phyloP scores from a whole-genome alignment of 2,329 filamentous ascomycete species.

The Aspergillus ustus region DNA sequence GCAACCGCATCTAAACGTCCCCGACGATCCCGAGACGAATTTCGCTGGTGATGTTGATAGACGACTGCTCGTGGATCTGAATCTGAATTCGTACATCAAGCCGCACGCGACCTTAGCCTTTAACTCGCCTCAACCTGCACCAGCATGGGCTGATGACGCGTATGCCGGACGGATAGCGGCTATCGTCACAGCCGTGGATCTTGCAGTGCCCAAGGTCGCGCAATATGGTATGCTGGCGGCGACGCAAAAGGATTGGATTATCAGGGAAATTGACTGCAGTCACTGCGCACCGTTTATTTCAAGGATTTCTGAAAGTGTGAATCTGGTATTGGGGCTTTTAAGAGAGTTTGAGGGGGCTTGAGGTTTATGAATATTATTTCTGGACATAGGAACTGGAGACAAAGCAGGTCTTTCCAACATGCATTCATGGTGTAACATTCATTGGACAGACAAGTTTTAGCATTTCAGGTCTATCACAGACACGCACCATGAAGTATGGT shows the following conservation, averaged over 20 bases:
- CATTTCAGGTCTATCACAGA: too few relatives aligned
- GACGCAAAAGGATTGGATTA: conserved; percentile 27
- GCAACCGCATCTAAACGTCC: conserved; percentile 17
- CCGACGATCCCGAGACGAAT: conserved; percentile 18
- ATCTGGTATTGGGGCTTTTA: neutral
- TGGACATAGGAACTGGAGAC: neutral
- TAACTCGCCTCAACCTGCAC: conserved; percentile 26
- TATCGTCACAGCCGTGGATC: conserved; percentile 28
- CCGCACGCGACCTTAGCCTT: conserved; percentile 31
- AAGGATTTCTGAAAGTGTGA: neutral
- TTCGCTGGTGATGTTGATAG: conserved; percentile 24
- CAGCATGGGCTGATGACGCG: conserved; percentile 31
- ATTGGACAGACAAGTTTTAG: too few relatives aligned
- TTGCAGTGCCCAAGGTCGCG: conserved; percentile 27
- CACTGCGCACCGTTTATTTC: neutral
- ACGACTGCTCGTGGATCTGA: neutral
- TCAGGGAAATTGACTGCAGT: conserved; percentile 22
- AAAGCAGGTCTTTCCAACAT: too few relatives aligned
- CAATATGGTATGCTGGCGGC: conserved; percentile 32
- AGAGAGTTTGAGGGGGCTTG: neutral
- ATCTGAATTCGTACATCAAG: conserved; percentile 18
- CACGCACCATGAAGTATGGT: too few relatives aligned
- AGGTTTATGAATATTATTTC: neutral
- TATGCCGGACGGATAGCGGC: conserved; percentile 27
- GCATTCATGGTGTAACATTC: too few relatives aligned